phyloP scores from a whole-genome alignment of 768 basidiomycete species.

The Piloderma croceum region DNA sequence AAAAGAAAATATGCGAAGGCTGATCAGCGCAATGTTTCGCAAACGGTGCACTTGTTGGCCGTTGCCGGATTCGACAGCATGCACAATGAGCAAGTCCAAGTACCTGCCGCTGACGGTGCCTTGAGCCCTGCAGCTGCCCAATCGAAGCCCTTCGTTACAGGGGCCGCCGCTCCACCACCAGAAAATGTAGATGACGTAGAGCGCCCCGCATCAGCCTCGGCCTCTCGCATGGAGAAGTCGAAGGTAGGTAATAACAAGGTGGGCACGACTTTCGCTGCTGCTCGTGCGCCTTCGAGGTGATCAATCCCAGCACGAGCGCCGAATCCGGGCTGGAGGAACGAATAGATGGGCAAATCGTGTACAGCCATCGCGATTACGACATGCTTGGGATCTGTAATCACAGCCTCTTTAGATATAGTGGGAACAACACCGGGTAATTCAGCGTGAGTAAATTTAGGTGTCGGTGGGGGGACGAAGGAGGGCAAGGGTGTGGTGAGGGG shows the following conservation, averaged over 20 bases:
- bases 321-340: slow-evolving; percentile 17
- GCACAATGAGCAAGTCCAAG: slow-evolving; percentile 60
- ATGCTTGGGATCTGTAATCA: slow-evolving; percentile 5
- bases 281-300: slow-evolving; percentile 18
- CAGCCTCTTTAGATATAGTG: slow-evolving; percentile 21
- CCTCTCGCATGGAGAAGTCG: slow-evolving; percentile 30
- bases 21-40: slow-evolving; percentile 37
- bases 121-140: slow-evolving; percentile 60
- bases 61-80: slow-evolving; percentile 33
- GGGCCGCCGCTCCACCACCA: slow-evolving; percentile 11
- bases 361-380: slow-evolving; percentile 24
- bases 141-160: slow-evolving; percentile 41
- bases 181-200: no score
- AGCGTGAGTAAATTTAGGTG: no score
- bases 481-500: slow-evolving; percentile 6
- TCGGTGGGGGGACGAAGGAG: slow-evolving; percentile 6
- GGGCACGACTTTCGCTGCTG: slow-evolving; percentile 36
- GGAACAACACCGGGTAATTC: neutral
- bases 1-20: neutral
- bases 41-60: slow-evolving; percentile 42
- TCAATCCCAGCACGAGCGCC: slow-evolving; percentile 16
- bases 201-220: no score
- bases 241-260: slow-evolving; percentile 42
- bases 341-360: slow-evolving; percentile 31
- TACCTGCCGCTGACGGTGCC: slow-evolving; percentile 27